Evolutionary conservation across 768 basidiomycete species (phyloP), one percentile per base, ranked within the genome.

Genomic region (Ramaria rubella): DNA sequence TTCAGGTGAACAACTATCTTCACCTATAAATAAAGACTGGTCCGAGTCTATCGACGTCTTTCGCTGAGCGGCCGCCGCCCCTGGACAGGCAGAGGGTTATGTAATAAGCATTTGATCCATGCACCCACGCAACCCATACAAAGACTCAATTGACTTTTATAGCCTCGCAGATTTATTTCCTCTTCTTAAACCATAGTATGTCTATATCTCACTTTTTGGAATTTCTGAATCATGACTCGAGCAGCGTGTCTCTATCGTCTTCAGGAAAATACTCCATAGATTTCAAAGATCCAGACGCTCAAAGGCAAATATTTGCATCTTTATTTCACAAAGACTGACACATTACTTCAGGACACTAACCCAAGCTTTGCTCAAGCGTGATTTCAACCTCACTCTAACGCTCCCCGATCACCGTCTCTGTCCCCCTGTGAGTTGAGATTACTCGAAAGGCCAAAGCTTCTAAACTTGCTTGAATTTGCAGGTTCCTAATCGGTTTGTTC

Each of bases 331-430:
- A 43, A 33, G 17, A 57, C 17, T 42, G 27, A 23, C 38, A n/a
- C 4, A 6, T 27, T 5, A 15, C 38, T 62, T 57, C 21, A 63
- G 92, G 94, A 64, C 81, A 43, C 72, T 96, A 61, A 95, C 94
- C 2, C 76, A 86, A 62, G 88, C 88, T 0, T 74, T 97, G 23
- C 75, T 95, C 29, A 72, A 76, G 59, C 76, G 83, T 27, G 90
- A 94, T 70, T 95, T 93, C 65, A 69, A 74, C 1, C 64, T 95
- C 31, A 71, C 71, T 30, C 62, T 94, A 0, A 62, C 71, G 3
- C 69, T 96, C 12, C 87, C 88, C 1, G 66, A 74, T 2, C 79
- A 91, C 69, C 74, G 94, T 54, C 71, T 96, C 5, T 95, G 94
- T 69, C 94, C 94, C 30, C 88, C 94, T 0, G 93, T 95, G 65